Percentiles rank a stretch among this genome's conserved stretches.
phyloP scores from a whole-genome alignment of 2,329 filamentous ascomycete species.

The Nemania abortiva region DNA sequence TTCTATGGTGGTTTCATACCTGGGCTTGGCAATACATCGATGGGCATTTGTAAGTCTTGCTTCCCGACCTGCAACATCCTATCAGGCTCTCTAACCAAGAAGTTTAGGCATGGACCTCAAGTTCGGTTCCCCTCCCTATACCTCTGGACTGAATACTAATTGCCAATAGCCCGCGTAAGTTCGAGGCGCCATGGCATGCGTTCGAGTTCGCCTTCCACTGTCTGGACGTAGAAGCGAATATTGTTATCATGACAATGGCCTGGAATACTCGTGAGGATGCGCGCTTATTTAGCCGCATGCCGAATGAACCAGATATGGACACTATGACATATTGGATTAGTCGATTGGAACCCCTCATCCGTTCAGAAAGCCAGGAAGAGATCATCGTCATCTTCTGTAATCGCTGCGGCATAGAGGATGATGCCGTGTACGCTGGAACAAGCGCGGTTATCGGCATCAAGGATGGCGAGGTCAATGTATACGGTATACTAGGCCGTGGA shows the following conservation, averaged over 20 bases:
- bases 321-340: constrained; percentile 82
- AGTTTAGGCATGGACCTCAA: constrained; percentile 70
- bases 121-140: constrained; percentile 52
- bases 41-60: constrained; percentile 68
- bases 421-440: constrained; percentile 78
- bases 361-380: constrained; percentile 64
- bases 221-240: constrained; percentile 65
- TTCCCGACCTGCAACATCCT: constrained; percentile 21
- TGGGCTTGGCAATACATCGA: constrained; percentile 63
- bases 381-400: constrained; percentile 79
- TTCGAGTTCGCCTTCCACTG: constrained; percentile 69
- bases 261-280: constrained; percentile 75
- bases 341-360: constrained; percentile 74
- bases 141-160: constrained; percentile 39
- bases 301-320: constrained; percentile 75
- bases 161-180: constrained; percentile 60
- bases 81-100: constrained; percentile 33
- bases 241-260: constrained; percentile 81
- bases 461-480: constrained; percentile 74
- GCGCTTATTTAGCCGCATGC: constrained; percentile 59
- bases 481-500: constrained; percentile 77
- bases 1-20: constrained; percentile 62
- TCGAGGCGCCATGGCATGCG: constrained; percentile 62
- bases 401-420: constrained; percentile 73
- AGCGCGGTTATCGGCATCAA: constrained; percentile 77